A percentile compares a stretch with the other conserved stretches of the same genome.
Conservation (phyloP, 495 filamentous ascomycete species). For the Jackrogersella multiformis region DNA sequence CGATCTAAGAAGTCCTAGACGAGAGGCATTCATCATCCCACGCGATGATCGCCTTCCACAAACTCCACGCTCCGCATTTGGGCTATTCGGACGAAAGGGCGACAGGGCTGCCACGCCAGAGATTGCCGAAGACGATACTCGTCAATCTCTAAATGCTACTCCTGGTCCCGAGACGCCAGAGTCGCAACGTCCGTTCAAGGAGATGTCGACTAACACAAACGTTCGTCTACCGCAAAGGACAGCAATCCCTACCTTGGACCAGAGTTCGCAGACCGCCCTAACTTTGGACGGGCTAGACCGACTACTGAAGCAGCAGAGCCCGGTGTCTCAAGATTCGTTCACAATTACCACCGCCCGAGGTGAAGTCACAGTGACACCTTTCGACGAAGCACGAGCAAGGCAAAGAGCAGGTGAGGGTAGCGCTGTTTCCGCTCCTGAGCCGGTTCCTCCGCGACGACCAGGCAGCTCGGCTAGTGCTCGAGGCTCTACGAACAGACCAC, state of each 20-base stretch:
- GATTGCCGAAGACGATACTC: conserved; percentile 66
- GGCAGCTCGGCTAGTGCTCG: conserved; percentile 73
- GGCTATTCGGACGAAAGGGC: conserved; percentile 56
- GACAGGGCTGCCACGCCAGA: conserved; percentile 47
- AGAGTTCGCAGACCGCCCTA: conserved; percentile 76
- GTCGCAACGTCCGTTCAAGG: conserved; percentile 54
- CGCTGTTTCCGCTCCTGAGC: conserved; percentile 39
- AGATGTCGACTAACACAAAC: conserved; percentile 52
- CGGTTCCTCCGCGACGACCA: conserved; percentile 59
- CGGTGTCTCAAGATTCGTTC: conserved; percentile 14
- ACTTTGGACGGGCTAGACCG: conserved; percentile 77
- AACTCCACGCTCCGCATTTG: conserved; percentile 44
- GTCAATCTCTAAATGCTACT: conserved; percentile 54
- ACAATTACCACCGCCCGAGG: conserved; percentile 38
- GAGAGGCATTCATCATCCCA: conserved; percentile 60
- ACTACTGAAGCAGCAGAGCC: conserved; percentile 58
- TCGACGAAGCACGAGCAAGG: conserved; percentile 46
- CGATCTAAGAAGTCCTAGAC: conserved; percentile 54
- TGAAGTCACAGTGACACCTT: conserved; percentile 25
- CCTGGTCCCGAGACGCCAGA: conserved; percentile 51
- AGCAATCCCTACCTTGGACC: conserved; percentile 62
- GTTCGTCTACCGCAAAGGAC: conserved; percentile 48
- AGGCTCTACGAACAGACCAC: conserved; percentile 60
- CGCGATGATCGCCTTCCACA: conserved; percentile 46
- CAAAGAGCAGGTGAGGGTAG: conserved; percentile 43